Base-by-base conservation (phyloP, 495 filamentous ascomycete species). In the Ascobolus immersus region DNA sequence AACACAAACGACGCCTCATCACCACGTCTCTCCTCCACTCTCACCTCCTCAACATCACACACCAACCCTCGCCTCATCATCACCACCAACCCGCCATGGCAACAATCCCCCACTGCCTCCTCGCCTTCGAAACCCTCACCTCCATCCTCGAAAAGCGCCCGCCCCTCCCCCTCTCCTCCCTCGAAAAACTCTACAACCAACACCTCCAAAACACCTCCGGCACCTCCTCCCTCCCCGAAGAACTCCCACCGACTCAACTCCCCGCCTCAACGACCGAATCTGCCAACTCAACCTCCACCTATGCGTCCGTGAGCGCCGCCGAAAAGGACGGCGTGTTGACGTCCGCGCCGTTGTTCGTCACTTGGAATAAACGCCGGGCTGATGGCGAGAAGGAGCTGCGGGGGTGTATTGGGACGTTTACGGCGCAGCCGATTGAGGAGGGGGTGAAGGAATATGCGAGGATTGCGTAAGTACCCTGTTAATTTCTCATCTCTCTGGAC, bases 361-460 rank as follows among this genome's bases (percentile, higher is more conserved):
- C 86, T 0, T 96, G 89, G 86, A 90, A 92, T 52, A 77, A 65
- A 1, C 33, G 76, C 18, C 67, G 65, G 3, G 38, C 50, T 0
- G 58, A 58, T 17, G 61, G 62, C 37, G 66, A 64, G 11, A 51
- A 61, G 35, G 71, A 68, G 42, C 62, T 96, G 11, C 75, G 86
- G 29, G 86, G 86, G 20, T 96, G 86, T 60, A 96, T 96, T 45
- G 86, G 86, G 41, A 96, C 86, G 0, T 94, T 94, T 48, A 80
- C 86, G 37, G 49, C 69, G 4, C 74, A 80, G 45, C 62, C 70
- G 17, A 65, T 96, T 6, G 58, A 65, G 15, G 45, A 61, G 3
- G 86, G 81, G 2, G 56, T 96, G 19, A 60, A 65, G 22, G 69
- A 61, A 27, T 94, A 93, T 55, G 76, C 86, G 28, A 57, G 91